phyloP scores from a whole-genome alignment of 352 stramenopile species.

The Pythium utonaiense region DNA sequence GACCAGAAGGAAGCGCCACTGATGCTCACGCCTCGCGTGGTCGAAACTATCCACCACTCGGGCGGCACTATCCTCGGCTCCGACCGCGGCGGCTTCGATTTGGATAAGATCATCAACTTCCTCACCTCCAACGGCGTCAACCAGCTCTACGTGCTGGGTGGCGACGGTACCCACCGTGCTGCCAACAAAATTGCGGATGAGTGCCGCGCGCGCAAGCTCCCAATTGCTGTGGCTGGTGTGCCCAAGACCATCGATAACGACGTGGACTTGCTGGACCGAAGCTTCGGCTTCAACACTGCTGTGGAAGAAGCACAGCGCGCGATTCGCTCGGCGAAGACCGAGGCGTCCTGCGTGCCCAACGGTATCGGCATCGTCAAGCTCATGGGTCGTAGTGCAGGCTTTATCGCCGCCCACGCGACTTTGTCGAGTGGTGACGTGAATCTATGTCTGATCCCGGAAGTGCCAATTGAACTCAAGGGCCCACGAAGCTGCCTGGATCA shows the following conservation, averaged over 20 bases:
- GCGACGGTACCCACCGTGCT: constrained; percentile 96
- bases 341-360: constrained; percentile 96
- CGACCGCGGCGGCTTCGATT: constrained; percentile 94
- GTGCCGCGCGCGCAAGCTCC: constrained; percentile 71
- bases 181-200: constrained; percentile 90
- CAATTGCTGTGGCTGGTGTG: constrained; percentile 94
- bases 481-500: constrained; percentile 89
- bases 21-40: constrained; percentile 65
- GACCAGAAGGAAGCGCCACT: constrained; percentile 76
- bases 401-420: constrained; percentile 96
- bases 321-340: constrained; percentile 89
- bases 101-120: constrained; percentile 96
- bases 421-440: constrained; percentile 97
- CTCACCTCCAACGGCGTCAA: constrained; percentile 87
- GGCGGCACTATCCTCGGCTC: constrained; percentile 94
- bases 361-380: constrained; percentile 99
- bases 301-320: constrained; percentile 95
- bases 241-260: constrained; percentile 99
- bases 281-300: constrained; percentile 97
- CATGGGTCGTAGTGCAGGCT: constrained; percentile 96
- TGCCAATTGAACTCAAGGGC: constrained; percentile 95
- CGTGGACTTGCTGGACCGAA: constrained; percentile 97
- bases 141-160: constrained; percentile 97
- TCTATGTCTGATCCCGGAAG: constrained; percentile 97
- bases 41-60: constrained; percentile 84